Evolutionary conservation across 441 rosid species (phyloP).

Genomic region (Erysimum pusillum): DNA sequence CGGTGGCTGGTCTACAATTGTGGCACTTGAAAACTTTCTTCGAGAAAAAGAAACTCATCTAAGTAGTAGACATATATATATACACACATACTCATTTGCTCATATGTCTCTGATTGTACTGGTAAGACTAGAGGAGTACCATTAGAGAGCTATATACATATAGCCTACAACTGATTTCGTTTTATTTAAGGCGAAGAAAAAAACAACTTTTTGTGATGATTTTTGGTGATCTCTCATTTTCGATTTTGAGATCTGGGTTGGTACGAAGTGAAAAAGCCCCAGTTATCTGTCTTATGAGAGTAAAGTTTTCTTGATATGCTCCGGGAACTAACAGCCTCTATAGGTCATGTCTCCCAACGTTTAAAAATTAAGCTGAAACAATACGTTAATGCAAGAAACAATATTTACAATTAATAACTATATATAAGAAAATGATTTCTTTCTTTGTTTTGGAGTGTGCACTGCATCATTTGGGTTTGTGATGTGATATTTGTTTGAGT

Average conservation of each 20-base stretch:
- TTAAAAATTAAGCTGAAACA: too few species aligned
- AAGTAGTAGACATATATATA: slow-evolving; percentile 2
- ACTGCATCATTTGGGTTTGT: background rate
- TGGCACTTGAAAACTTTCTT: slow-evolving; percentile 81
- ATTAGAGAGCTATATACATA: slow-evolving; percentile 4
- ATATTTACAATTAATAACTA: too few species aligned
- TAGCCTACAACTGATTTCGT: background rate
- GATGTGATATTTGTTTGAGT: background rate
- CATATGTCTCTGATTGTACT: background rate
- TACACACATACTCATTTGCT: slow-evolving; percentile 1
- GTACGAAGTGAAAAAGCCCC: background rate
- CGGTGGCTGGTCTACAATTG: slow-evolving; percentile 70
- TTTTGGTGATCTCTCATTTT: background rate
- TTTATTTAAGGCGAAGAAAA: background rate
- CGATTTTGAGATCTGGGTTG: background rate
- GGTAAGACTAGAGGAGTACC: slow-evolving; percentile 3
- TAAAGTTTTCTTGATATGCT: too few species aligned
- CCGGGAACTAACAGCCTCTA: too few species aligned
- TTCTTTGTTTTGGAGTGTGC: too few species aligned
- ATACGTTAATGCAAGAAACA: too few species aligned
- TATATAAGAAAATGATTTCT: too few species aligned
- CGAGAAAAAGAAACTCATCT: slow-evolving; percentile 77
- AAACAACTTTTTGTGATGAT: background rate
- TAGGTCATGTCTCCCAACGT: too few species aligned
- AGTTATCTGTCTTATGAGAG: background rate